These are phyloP conservation scores for Ophiostoma angusticollis DNA, from an alignment of 2,329 filamentous ascomycete species.

Conservation along the genomic window DNA sequence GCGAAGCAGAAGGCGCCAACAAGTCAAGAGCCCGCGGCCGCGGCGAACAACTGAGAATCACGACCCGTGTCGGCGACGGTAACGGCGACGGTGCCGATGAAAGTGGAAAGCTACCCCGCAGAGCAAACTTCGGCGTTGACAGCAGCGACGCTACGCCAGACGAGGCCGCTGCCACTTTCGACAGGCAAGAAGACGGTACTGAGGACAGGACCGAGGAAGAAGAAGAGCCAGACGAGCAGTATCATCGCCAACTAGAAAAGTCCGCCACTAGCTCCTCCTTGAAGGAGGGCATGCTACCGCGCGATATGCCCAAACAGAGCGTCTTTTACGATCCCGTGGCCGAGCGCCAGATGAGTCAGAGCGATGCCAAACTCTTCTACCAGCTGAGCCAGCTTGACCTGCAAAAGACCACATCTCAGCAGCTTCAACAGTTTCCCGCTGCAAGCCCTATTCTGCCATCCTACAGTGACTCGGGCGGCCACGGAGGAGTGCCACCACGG, in stretches of 20 bases:
- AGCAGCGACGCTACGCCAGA: slow-evolving; percentile 2
- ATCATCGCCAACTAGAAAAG: too few species aligned
- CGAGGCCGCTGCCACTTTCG: slow-evolving; percentile 9
- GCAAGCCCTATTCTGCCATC: slow-evolving; percentile 36
- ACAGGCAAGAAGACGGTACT: too few species aligned
- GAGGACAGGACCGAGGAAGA: too few species aligned
- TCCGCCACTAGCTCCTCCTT: slow-evolving; percentile 16
- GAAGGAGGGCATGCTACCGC: slow-evolving; percentile 44
- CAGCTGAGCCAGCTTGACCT: slow-evolving; percentile 66
- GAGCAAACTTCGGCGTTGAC: slow-evolving; percentile 3
- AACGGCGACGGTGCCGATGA: neutral
- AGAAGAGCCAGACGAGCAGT: too few species aligned
- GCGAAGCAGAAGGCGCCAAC: neutral
- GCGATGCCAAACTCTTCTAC: slow-evolving; percentile 92
- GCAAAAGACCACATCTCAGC: slow-evolving; percentile 23
- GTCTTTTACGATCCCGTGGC: slow-evolving; percentile 88
- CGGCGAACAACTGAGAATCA: neutral
- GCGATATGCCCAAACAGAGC: slow-evolving; percentile 55
- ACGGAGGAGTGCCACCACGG: slow-evolving; percentile 6
- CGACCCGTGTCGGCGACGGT: too few species aligned
- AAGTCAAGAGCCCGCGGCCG: neutral
- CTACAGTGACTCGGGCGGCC: too few species aligned
- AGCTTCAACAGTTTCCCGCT: slow-evolving; percentile 26
- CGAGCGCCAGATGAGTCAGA: slow-evolving; percentile 88
- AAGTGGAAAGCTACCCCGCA: too few species aligned